A percentile compares a stretch with the other conserved stretches of the same genome.
Evolutionary conservation across 257 asterid genomes (phyloP).

Genomic region (Solanum gracilifrons): DNA sequence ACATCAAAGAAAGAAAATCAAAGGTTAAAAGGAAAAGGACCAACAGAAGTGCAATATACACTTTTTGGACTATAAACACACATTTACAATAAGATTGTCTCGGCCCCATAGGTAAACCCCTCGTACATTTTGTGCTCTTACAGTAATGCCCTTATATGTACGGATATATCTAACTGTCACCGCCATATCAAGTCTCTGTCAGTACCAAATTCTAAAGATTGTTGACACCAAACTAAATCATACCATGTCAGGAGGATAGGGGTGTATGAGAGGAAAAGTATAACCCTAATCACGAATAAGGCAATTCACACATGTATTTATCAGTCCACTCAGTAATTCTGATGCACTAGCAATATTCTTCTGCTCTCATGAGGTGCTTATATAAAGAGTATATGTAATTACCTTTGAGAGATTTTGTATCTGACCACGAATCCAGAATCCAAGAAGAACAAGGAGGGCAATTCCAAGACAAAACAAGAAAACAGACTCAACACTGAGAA

Average conservation of each 20-base stretch:
- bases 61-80: background rate
- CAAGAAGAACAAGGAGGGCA: constrained; percentile 59
- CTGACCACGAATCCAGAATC: constrained; percentile 57
- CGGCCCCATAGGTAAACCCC: background rate
- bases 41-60: background rate
- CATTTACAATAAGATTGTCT: background rate
- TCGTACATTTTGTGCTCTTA: background rate
- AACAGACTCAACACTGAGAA: constrained; percentile 85
- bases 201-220: background rate
- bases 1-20: background rate
- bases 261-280: background rate
- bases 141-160: background rate
- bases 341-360: background rate
- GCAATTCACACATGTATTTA: background rate
- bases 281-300: background rate
- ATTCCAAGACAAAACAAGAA: constrained; percentile 78
- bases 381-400: background rate
- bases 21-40: background rate
- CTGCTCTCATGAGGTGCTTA: background rate
- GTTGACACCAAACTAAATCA: background rate
- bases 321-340: background rate
- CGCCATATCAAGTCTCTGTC: background rate
- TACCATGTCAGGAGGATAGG: background rate
- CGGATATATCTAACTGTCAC: background rate
- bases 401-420: constrained; percentile 78